Evolutionary conservation across 768 basidiomycete species (phyloP), one percentile per base, ranked within the genome.

Genomic region (Lactarius sanguifluus): DNA sequence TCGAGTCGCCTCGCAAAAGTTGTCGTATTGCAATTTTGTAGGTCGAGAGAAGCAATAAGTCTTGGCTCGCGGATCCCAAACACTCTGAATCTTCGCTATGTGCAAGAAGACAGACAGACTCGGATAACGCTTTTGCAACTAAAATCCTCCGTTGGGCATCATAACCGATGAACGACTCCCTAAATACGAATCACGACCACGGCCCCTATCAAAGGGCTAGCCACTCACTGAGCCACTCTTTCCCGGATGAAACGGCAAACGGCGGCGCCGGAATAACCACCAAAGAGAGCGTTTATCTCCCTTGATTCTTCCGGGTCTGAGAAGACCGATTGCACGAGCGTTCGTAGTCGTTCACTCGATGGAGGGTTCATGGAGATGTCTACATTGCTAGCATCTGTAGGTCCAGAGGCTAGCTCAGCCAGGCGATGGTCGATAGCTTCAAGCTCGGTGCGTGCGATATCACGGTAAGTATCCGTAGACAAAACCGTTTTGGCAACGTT

Each of bases 1-100:
- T 75, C 7, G 76, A 75, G 10, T 80, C 70, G 3, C 85, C 86
- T 28, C 81, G 78, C 9, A 91, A 71, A 13, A 89, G 65, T 57
- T 77, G 72, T 15, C 70, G 62, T 62, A 81, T 69, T 41, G 82
- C 70, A 45, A 76, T 70, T 66, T 80, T 63, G 65, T 78, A 79
- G 13, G 78, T 75, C 13, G 71, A 73, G 23, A 80, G 60, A 7
- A 75, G 61, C 20, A 23, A 25, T 20, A 75, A 40, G 13, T 62
- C 60, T 38, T 56, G 64, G 18, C 64, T 64, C 41, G 61, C 57
- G 18, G 40, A 34, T 13, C 64, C 63, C 28, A 64, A 28, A 15
- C 68, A 69, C 16, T 56, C 62, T 7, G 66, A 71, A 72, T 12
- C 59, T 56, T 43, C 65, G 10, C 56, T 40, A 55, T 69, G 68